A percentile compares a stretch with the other conserved stretches of the same genome.
Conservation (phyloP, 2,329 filamentous ascomycete genomes). For the Orbilia javanica region DNA sequence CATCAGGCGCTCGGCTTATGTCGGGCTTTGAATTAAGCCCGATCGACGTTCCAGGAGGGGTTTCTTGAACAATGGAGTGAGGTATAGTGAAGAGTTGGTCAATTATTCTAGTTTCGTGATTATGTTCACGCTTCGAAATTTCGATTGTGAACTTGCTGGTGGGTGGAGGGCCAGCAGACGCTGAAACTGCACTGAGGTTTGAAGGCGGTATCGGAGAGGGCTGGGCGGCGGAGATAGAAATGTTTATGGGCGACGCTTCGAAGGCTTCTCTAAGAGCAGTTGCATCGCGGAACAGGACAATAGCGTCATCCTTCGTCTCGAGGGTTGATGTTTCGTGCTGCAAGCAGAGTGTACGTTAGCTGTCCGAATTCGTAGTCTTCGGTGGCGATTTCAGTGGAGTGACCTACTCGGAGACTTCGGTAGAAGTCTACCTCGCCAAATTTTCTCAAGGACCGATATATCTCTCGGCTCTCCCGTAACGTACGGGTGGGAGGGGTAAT, state of each 20-base stretch:
- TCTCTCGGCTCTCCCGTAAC: conserved; percentile 39
- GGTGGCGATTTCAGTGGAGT: neutral
- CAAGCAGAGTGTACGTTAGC: neutral
- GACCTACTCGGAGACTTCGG: conserved; percentile 43
- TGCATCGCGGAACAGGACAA: conserved; percentile 42
- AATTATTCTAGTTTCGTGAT: conserved; percentile 45
- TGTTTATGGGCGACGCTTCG: conserved; percentile 34
- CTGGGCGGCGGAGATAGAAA: conserved; percentile 26
- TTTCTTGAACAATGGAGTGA: conserved; percentile 34
- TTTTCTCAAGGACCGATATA: conserved; percentile 41
- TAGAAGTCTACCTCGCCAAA: conserved; percentile 54
- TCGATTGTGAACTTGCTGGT: conserved; percentile 28
- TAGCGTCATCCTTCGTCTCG: conserved; percentile 44
- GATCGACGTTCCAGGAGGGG: conserved; percentile 39
- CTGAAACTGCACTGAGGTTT: neutral
- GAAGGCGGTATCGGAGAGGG: conserved; percentile 36
- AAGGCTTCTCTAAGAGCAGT: conserved; percentile 19
- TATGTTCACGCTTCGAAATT: conserved; percentile 30
- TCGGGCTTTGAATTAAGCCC: conserved; percentile 3
- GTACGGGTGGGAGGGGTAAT: conserved; percentile 50
- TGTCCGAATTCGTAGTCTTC: neutral
- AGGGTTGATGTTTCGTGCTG: conserved; percentile 40
- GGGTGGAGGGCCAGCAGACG: neutral
- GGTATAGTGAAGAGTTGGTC: conserved; percentile 34
- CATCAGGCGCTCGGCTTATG: neutral